Evolutionary conservation across 805 yeast genomes (phyloP).

Genomic region (Metschnikowia noctiluminum): DNA sequence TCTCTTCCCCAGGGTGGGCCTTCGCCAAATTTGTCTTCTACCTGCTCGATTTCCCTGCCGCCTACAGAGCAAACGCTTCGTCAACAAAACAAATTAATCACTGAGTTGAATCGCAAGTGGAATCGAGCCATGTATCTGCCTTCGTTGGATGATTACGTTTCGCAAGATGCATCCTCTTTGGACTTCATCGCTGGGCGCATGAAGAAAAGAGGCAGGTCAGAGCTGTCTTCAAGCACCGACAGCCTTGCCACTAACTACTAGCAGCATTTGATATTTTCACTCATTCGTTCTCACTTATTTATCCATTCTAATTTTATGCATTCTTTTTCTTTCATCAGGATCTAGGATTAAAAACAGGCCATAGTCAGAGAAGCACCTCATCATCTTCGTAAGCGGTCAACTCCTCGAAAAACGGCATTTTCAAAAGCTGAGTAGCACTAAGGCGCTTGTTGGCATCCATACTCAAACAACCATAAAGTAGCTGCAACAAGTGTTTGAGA

Average conservation of each 20-base stretch:
- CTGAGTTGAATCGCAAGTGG: slow-evolving; percentile 40
- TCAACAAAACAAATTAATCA: slow-evolving; percentile 33
- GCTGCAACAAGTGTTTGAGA: slow-evolving; percentile 48
- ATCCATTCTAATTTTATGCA: too few species aligned
- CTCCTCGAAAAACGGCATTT: slow-evolving; percentile 58
- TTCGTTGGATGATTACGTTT: slow-evolving; percentile 3
- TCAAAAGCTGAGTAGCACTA: slow-evolving; percentile 55
- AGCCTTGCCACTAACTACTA: slow-evolving; percentile 10
- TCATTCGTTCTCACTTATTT: not conserved
- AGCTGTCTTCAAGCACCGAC: slow-evolving; percentile 20
- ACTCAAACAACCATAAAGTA: slow-evolving; percentile 55
- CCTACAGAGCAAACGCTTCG: slow-evolving; percentile 17
- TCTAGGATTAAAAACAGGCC: too few species aligned
- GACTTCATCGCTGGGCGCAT: slow-evolving; percentile 4
- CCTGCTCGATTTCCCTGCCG: slow-evolving; percentile 1
- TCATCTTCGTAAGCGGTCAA: slow-evolving; percentile 29
- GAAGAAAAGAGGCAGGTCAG: slow-evolving; percentile 18
- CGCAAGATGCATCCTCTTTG: slow-evolving; percentile 2
- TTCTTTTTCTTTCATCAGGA: too few species aligned
- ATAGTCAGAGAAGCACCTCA: slow-evolving; percentile 25
- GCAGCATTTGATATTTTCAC: not conserved
- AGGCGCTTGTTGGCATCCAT: slow-evolving; percentile 56
- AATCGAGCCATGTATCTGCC: slow-evolving; percentile 25
- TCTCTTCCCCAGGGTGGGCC: slow-evolving; percentile 4
- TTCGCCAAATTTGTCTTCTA: slow-evolving; percentile 8